Percentiles rank a stretch among this genome's conserved stretches.
Conservation (phyloP, 2,329 filamentous ascomycete species). For the Peltaster fructicola region DNA sequence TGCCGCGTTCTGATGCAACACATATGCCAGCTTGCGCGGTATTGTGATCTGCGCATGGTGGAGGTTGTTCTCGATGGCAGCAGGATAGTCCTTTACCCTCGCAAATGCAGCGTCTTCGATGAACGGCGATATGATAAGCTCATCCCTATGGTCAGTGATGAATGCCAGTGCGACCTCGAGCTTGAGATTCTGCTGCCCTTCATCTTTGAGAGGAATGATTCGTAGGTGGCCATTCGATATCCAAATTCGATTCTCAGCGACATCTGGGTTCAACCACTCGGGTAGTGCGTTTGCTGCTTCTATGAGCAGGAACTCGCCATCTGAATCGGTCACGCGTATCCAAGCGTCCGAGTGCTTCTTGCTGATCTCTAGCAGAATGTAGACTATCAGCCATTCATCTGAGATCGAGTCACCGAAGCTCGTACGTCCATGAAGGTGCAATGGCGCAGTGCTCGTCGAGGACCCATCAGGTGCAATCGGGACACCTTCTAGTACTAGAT, state of each 20-base stretch:
- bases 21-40: slow-evolving; percentile 63
- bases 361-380: slow-evolving; percentile 66
- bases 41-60: slow-evolving; percentile 59
- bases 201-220: slow-evolving; percentile 43
- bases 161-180: slow-evolving; percentile 46
- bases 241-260: slow-evolving; percentile 79
- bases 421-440: slow-evolving; percentile 49
- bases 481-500: slow-evolving; percentile 43
- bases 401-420: slow-evolving; percentile 90
- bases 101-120: slow-evolving; percentile 86
- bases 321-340: slow-evolving; percentile 68
- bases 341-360: slow-evolving; percentile 56
- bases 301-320: slow-evolving; percentile 88
- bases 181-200: slow-evolving; percentile 31
- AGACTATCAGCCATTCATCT: slow-evolving; percentile 95
- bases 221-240: slow-evolving; percentile 59
- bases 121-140: slow-evolving; percentile 51
- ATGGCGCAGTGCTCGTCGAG: slow-evolving; percentile 4
- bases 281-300: slow-evolving; percentile 82
- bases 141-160: slow-evolving; percentile 37
- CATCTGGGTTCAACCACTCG: slow-evolving; percentile 79
- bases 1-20: slow-evolving; percentile 58
- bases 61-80: slow-evolving; percentile 53
- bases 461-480: slow-evolving; percentile 27
- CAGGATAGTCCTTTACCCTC: slow-evolving; percentile 66